These are phyloP conservation scores for Balansia obtecta DNA, from an alignment of 2,329 filamentous ascomycete genomes.

Conservation along the genomic window DNA sequence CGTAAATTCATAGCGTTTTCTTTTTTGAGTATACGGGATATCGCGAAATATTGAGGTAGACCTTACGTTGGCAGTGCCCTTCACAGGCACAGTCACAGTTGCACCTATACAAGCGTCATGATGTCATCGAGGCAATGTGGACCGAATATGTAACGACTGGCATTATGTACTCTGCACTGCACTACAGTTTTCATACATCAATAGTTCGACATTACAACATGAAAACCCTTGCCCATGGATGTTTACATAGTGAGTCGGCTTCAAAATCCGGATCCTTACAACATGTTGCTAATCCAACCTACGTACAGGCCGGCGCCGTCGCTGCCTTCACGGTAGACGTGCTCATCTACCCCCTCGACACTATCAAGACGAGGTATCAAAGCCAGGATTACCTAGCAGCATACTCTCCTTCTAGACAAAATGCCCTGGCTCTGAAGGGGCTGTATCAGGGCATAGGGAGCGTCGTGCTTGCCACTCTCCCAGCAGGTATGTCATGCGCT, in stretches of 20 bases:
- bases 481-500: slow-evolving; percentile 47
- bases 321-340: slow-evolving; percentile 81
- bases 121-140: slow-evolving; percentile 1
- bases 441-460: slow-evolving; percentile 82
- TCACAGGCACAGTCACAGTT: no score
- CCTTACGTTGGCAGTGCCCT: no score
- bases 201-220: not conserved
- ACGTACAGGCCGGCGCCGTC: slow-evolving; percentile 62
- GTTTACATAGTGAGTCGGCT: slow-evolving; percentile 19
- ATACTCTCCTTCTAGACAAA: slow-evolving; percentile 45
- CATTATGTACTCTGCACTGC: no score
- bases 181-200: not conserved
- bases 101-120: slow-evolving; percentile 5
- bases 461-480: slow-evolving; percentile 75
- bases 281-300: not conserved
- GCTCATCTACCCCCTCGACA: slow-evolving; percentile 79
- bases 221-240: slow-evolving; percentile 11
- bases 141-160: not conserved
- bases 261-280: not conserved
- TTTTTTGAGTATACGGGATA: no score
- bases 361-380: slow-evolving; percentile 76
- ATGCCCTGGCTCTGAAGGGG: slow-evolving; percentile 49
- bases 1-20: no score
- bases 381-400: slow-evolving; percentile 60
- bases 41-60: no score